These are phyloP conservation scores for Colletotrichum simmondsii DNA, from an alignment of 2,329 filamentous ascomycete genomes.

Conservation along the genomic window DNA sequence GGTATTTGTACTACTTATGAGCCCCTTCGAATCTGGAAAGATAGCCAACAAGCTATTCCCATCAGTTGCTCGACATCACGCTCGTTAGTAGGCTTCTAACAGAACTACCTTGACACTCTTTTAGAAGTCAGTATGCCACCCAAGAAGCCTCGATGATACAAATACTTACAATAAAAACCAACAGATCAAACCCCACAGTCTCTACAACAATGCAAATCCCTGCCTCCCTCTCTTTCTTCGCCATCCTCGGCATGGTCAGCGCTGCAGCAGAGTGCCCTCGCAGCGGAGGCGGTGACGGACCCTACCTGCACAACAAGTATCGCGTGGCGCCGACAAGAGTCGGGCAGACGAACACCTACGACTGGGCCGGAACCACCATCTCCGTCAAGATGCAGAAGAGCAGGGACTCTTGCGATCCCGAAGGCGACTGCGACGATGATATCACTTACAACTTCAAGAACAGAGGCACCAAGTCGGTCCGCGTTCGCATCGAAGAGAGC, in stretches of 20 bases:
- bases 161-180: neutral
- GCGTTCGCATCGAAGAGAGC: neutral
- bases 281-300: neutral
- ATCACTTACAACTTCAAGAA: slow-evolving; percentile 14
- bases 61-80: neutral
- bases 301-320: neutral
- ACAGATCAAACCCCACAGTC: too few species aligned
- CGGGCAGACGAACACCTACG: neutral
- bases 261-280: neutral
- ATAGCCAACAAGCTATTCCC: neutral
- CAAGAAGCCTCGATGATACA: neutral
- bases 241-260: neutral
- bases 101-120: neutral
- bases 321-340: neutral
- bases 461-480: neutral
- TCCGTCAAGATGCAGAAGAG: slow-evolving; percentile 9
- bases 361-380: neutral
- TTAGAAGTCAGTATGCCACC: neutral
- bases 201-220: neutral
- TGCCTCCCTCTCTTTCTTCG: neutral
- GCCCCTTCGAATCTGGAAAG: neutral
- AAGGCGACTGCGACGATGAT: neutral
- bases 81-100: neutral
- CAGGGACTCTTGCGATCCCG: neutral
- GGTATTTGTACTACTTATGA: neutral